Evolutionary conservation across 306 rosid genomes (phyloP).

Genomic region (Quercus parvula): DNA sequence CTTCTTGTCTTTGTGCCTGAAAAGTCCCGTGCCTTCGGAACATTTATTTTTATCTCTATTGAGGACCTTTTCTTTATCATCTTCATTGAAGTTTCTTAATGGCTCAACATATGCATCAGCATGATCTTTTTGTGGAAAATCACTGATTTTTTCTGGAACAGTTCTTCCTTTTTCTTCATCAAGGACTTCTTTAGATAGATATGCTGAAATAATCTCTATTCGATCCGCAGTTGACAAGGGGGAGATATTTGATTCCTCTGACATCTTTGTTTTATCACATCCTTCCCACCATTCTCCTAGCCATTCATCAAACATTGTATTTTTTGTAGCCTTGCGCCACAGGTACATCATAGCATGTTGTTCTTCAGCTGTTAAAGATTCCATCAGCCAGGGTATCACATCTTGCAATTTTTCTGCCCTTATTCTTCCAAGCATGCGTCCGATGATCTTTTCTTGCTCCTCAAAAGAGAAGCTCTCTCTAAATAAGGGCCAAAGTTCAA

Average conservation of each 20-base stretch:
- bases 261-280: conserved; percentile 45
- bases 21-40: conserved; percentile 24
- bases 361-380: conserved; percentile 72
- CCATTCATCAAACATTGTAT: conserved; percentile 95
- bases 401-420: conserved; percentile 73
- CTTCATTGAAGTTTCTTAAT: conserved; percentile 20
- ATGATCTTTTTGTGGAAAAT: conserved; percentile 32
- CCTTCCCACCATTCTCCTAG: conserved; percentile 91
- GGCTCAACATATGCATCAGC: conserved; percentile 25
- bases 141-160: conserved; percentile 27
- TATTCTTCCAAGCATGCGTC: conserved; percentile 87
- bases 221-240: conserved; percentile 54
- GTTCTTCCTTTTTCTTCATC: conserved; percentile 35
- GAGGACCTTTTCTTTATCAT: conserved; percentile 33
- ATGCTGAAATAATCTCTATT: conserved; percentile 59
- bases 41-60: conserved; percentile 16
- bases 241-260: conserved; percentile 38
- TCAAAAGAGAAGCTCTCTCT: conserved; percentile 63
- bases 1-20: conserved; percentile 31
- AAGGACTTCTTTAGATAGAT: conserved; percentile 55
- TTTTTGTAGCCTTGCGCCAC: conserved; percentile 73
- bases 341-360: conserved; percentile 69
- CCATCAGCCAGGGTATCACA: conserved; percentile 94
- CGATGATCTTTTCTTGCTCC: conserved; percentile 76
- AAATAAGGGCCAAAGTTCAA: conserved; percentile 75